A percentile compares a stretch with the other conserved stretches of the same genome.
Evolutionary conservation across 2,329 filamentous ascomycete species (phyloP).

Genomic region (Pseudogymnoascus sp.): DNA sequence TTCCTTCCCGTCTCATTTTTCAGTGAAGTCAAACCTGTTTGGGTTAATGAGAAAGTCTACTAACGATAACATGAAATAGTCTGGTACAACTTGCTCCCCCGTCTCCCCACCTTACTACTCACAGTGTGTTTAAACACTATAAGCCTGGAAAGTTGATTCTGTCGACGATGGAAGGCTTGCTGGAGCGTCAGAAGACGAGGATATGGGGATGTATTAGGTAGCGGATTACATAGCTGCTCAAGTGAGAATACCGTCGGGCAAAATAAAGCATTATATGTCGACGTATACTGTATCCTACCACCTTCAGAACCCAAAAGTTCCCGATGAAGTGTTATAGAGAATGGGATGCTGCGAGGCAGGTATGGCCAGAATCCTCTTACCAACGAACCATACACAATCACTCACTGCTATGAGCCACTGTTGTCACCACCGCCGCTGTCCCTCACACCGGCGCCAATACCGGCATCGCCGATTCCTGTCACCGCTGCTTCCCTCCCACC

Average conservation of each 20-base stretch:
- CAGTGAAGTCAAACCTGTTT: neutral
- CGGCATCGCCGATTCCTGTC: too few relatives aligned
- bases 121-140: slow-evolving; percentile 5
- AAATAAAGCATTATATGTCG: too few relatives aligned
- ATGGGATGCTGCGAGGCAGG: too few relatives aligned
- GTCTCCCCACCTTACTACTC: slow-evolving; percentile 15
- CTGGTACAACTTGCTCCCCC: slow-evolving; percentile 9
- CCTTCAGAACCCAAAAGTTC: too few relatives aligned
- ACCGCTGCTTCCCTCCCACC: neutral
- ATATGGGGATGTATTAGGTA: neutral
- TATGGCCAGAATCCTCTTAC: too few relatives aligned
- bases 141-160: neutral
- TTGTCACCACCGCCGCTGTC: neutral
- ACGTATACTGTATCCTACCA: neutral
- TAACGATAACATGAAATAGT: neutral
- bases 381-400: too few relatives aligned
- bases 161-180: neutral
- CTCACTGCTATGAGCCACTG: neutral
- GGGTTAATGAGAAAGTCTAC: neutral
- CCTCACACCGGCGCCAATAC: neutral
- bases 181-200: neutral
- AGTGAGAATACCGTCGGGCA: neutral
- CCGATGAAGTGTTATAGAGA: too few relatives aligned
- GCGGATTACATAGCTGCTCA: neutral
- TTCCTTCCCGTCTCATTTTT: neutral